A percentile compares a stretch with the other conserved stretches of the same genome.
Evolutionary conservation across 2,329 filamentous ascomycete species (phyloP).

Genomic region (Aspergillus tubingensis): DNA sequence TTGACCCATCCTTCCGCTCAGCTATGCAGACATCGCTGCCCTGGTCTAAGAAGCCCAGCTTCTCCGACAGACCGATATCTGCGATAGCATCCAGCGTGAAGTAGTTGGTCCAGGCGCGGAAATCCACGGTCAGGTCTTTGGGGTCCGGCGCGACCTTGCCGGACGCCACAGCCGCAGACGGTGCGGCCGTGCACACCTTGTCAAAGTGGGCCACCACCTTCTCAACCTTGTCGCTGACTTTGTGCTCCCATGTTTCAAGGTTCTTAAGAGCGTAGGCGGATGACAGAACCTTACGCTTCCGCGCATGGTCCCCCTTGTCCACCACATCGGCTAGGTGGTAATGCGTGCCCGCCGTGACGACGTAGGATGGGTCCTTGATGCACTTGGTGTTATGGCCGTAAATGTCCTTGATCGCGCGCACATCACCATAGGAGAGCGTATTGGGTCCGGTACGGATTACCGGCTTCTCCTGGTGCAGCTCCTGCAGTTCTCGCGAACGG

Average conservation of each 20-base stretch:
- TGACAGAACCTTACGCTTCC: conserved; percentile 55
- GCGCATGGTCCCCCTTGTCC: conserved; percentile 54
- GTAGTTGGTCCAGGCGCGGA: conserved; percentile 56
- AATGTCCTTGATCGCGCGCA: conserved; percentile 53
- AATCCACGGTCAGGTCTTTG: conserved; percentile 47
- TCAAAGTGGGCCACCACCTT: conserved; percentile 51
- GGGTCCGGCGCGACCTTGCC: conserved; percentile 22
- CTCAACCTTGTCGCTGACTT: conserved; percentile 55
- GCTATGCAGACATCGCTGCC: conserved; percentile 51
- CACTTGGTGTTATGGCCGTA: conserved; percentile 56
- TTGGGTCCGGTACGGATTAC: conserved; percentile 52
- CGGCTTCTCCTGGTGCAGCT: conserved; percentile 50
- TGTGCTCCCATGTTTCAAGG: conserved; percentile 57
- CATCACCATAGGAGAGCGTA: conserved; percentile 45
- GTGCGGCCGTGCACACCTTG: conserved; percentile 35
- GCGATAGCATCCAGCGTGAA: conserved; percentile 60
- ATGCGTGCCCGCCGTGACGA: conserved; percentile 50
- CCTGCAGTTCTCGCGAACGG: conserved; percentile 46
- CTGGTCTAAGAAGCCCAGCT: conserved; percentile 54
- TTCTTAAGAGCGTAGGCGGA: conserved; percentile 57
- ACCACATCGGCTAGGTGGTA: conserved; percentile 56
- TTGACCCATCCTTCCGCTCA: conserved; percentile 49
- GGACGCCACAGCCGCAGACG: conserved; percentile 37
- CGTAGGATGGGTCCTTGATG: conserved; percentile 54
- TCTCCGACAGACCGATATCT: conserved; percentile 56